Percentiles rank a stretch among this genome's conserved stretches.
Conservation (phyloP, 331 rosid genomes). For the Acacia pycnantha region DNA sequence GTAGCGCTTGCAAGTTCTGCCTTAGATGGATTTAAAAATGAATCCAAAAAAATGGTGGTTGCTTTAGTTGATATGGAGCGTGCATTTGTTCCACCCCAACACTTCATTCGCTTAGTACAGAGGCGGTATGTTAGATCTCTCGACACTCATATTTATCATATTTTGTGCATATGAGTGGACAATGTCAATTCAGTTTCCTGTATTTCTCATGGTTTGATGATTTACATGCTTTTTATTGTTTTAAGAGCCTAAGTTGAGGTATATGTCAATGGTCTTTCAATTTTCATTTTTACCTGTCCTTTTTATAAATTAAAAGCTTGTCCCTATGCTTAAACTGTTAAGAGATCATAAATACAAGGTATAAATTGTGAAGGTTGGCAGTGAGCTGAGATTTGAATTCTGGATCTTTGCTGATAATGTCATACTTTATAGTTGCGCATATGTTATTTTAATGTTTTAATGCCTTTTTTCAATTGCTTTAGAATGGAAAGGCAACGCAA, state of each 20-base stretch:
- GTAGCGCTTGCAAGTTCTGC: slow-evolving; percentile 93
- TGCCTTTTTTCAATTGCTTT: slow-evolving; percentile 19
- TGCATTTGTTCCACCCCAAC: slow-evolving; percentile 98
- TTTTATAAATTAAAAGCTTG: neutral
- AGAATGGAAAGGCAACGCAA: slow-evolving; percentile 71
- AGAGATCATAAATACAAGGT: neutral
- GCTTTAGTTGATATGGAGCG: slow-evolving; percentile 99
- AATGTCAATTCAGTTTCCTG: neutral
- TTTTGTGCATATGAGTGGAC: neutral
- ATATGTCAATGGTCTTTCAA: slow-evolving; percentile 12
- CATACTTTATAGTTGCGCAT: neutral
- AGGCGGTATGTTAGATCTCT: slow-evolving; percentile 65
- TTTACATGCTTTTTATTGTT: neutral
- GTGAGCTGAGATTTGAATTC: slow-evolving; percentile 10
- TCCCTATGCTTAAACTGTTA: neutral
- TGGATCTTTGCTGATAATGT: neutral
- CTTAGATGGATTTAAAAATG: slow-evolving; percentile 77
- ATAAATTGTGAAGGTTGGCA: neutral
- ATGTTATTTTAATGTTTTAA: slow-evolving; percentile 23
- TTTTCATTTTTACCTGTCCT: neutral
- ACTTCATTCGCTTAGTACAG: slow-evolving; percentile 94
- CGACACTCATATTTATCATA: slow-evolving; percentile 20
- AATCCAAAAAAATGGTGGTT: slow-evolving; percentile 95
- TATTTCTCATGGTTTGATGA: slow-evolving; percentile 2
- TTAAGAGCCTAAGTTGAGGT: neutral